Evolutionary conservation across 768 basidiomycete species (phyloP), one percentile per base, ranked within the genome.

Genomic region (Agaricus blazei): DNA sequence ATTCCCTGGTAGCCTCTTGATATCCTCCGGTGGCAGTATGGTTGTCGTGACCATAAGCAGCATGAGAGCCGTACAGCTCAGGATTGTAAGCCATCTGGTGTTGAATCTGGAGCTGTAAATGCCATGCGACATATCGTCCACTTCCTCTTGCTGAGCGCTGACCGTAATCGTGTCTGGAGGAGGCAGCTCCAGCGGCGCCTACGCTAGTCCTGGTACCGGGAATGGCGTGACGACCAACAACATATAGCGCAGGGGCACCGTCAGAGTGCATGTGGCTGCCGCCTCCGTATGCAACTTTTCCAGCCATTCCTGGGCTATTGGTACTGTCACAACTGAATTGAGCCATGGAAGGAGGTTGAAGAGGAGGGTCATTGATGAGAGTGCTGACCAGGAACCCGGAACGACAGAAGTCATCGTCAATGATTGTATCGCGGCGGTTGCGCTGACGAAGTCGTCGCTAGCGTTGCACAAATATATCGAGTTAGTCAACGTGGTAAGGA

Each of bases 51-150:
- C 68, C 63, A 55, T 74, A 74, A 6, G 70, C 61, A 24, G 63
- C 72, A 52, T 75, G 75, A 23, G 71, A 72, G 2, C 72, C 73
- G 60, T 77, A 79, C 0, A 72, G 72, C 51, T 79, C 75, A 15
- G 72, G 63, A 52, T 77, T 72, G 60, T 75, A 77, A 14, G 68
- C 56, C 3, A 57, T 60, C 59, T 76, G 74, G 6, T 58, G 57
- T 49, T 72, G 70, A 6, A 76, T 74, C 50, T 78, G 66, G 73
- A 67, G 60, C 73, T 73, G 62, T 75, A 78, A 7, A 70, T 67
- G 31, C 73, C 74, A 52, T 68, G 64, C 12, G 66, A 68, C 28
- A 58, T 62, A 8, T 65, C 63, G 31, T 74, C 72, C 9, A 64
- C 64, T 28, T 75, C 72, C 8, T 66, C 67, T 19, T n/a, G 36